Evolutionary conservation across 73 alveolate genomes (phyloP), one percentile per base, ranked within the genome.

Genomic region (Chromera velia): DNA sequence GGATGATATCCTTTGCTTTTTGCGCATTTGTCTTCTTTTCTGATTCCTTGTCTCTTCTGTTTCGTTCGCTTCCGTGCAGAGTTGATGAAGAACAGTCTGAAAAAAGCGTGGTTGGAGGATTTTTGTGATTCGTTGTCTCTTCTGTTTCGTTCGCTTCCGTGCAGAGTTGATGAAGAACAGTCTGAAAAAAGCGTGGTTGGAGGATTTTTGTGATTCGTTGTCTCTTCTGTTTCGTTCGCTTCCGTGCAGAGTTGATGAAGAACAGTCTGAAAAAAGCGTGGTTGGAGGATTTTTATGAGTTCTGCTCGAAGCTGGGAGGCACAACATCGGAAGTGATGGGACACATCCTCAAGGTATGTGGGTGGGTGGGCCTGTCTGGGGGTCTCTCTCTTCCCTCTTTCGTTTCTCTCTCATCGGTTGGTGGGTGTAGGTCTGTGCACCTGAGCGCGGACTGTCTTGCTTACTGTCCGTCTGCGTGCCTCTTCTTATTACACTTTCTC

Each of bases 391-490:
- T n/a, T n/a, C n/a, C n/a, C n/a, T n/a, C n/a, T n/a, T n/a, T n/a
- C n/a, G n/a, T n/a, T n/a, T n/a, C n/a, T n/a, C n/a, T n/a, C n/a
- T n/a, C n/a, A n/a, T n/a, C n/a, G n/a, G n/a, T n/a, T n/a, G n/a
- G n/a, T n/a, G n/a, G n/a, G n/a, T n/a, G n/a, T n/a, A n/a, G n/a
- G n/a, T n/a, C n/a, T n/a, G n/a, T n/a, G n/a, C n/a, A n/a, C n/a
- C n/a, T n/a, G n/a, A n/a, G n/a, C n/a, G n/a, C 70, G 96, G 91
- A 64, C 87, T 95, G 75, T 88, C 94, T 77, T 94, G 94, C 84
- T 95, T 92, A 82, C 98, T 94, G 87, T 96, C 98, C 1, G 99
- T 94, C 76, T 94, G 98, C 88, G 91, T 87, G 90, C 88, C 99
- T 13, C 84, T 95, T 72, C 96, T n/a, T n/a, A n/a, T n/a, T n/a